These are phyloP conservation scores for Lichina pygmaea DNA, from an alignment of 495 filamentous ascomycete species.

Conservation along the genomic window DNA sequence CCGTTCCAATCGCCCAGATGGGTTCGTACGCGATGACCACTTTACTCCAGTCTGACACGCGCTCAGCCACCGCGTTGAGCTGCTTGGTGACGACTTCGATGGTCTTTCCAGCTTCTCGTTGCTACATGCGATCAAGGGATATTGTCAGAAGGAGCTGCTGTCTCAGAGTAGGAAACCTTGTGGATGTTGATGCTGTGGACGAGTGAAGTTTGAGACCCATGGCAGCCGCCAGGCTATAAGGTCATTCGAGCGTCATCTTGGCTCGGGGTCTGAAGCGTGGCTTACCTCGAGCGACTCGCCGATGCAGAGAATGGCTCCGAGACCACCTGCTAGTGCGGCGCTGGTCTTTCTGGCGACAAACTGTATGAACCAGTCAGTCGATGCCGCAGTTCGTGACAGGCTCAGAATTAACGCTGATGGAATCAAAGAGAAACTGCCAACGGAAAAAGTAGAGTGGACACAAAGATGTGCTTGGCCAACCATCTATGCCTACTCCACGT, in stretches of 20 bases:
- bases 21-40: conserved; percentile 96
- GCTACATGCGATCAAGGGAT: conserved; percentile 11
- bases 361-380: conserved; percentile 8
- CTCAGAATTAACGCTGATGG: no score
- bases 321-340: conserved; percentile 58
- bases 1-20: conserved; percentile 97
- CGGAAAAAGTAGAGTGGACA: no score
- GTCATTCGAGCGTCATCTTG: background rate
- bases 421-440: background rate
- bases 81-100: conserved; percentile 58
- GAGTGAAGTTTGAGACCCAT: background rate
- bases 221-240: background rate
- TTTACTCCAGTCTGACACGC: conserved; percentile 64
- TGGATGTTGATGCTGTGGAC: no score
- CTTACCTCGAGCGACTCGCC: conserved; percentile 66
- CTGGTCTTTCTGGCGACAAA: conserved; percentile 85
- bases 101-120: conserved; percentile 68
- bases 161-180: background rate
- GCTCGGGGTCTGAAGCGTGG: background rate
- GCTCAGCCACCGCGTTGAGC: conserved; percentile 23
- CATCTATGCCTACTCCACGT: no score
- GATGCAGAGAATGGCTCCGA: conserved; percentile 85
- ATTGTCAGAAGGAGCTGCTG: background rate
- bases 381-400: background rate
- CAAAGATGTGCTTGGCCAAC: no score